Conservation (phyloP, 495 filamentous ascomycete genomes). For the Xylaria cubensis region DNA sequence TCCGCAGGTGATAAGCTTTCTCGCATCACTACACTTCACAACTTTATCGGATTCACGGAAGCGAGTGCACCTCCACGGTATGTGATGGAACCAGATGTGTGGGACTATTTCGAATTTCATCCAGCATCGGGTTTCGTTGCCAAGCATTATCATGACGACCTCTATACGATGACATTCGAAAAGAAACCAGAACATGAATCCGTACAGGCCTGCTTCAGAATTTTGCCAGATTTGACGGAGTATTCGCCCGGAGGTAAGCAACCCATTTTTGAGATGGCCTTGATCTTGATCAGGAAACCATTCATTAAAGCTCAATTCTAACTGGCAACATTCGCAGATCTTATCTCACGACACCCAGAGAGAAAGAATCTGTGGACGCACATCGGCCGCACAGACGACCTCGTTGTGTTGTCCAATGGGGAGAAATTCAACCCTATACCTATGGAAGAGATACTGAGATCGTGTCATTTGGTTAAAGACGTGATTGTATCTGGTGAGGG, state of each 20-base stretch:
- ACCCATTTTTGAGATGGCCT: neutral
- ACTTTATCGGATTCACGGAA: slow-evolving; percentile 9
- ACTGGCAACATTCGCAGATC: neutral
- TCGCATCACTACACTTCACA: slow-evolving; percentile 5
- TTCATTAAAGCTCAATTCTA: neutral
- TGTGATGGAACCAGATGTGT: neutral
- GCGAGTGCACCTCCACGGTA: neutral
- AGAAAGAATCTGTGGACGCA: neutral
- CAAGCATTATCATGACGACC: neutral
- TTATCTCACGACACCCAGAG: neutral
- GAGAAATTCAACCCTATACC: slow-evolving; percentile 7
- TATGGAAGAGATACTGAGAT: neutral
- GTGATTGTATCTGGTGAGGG: slow-evolving; percentile 6
- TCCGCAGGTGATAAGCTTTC: slow-evolving; percentile 1
- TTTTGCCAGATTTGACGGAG: neutral
- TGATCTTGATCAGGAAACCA: no score
- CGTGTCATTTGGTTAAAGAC: neutral
- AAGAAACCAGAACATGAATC: neutral
- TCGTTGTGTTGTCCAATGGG: neutral
- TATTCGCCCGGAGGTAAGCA: neutral
- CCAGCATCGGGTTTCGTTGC: slow-evolving; percentile 6
- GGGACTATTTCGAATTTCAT: neutral
- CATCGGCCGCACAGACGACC: neutral
- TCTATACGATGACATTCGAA: slow-evolving; percentile 2
- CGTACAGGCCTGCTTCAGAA: neutral